phyloP scores from a whole-genome alignment of 495 filamentous ascomycete genomes.

The Aspergillus sclerotioniger region DNA sequence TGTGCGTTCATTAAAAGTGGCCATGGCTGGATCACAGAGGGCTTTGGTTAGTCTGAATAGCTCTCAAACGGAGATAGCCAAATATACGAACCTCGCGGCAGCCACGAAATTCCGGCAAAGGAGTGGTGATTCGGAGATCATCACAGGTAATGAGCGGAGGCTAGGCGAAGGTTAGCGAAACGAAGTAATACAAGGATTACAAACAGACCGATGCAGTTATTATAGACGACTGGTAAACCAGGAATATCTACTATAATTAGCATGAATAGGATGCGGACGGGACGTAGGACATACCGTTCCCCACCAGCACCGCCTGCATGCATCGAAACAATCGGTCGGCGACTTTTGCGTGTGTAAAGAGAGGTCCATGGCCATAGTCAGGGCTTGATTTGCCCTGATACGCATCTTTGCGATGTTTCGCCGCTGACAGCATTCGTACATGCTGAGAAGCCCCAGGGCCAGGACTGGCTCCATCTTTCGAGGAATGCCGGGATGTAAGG shows the following conservation, averaged over 20 bases:
- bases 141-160: conserved; percentile 40
- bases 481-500: conserved; percentile 45
- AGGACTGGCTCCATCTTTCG: conserved; percentile 46
- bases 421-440: conserved; percentile 55
- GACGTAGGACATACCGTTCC: conserved; percentile 35
- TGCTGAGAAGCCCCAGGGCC: conserved; percentile 46
- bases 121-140: conserved; percentile 42
- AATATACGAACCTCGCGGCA: conserved; percentile 6
- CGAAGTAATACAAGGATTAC: conserved; percentile 33
- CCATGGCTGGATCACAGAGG: conserved; percentile 7
- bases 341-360: conserved; percentile 32
- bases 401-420: conserved; percentile 51
- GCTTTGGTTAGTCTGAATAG: not conserved
- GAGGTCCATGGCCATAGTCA: conserved; percentile 42
- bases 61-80: not conserved
- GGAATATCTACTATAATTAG: conserved; percentile 30
- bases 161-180: conserved; percentile 16
- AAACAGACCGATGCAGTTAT: conserved; percentile 1
- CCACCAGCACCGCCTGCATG: conserved; percentile 47
- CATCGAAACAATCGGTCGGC: conserved; percentile 37
- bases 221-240: conserved; percentile 45
- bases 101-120: conserved; percentile 33
- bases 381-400: conserved; percentile 43
- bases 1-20: conserved; percentile 10
- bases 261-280: not conserved